Evolutionary conservation across 2,329 filamentous ascomycete genomes (phyloP), one percentile per base, ranked within the genome.

Genomic region (Talaromyces atroroseus): DNA sequence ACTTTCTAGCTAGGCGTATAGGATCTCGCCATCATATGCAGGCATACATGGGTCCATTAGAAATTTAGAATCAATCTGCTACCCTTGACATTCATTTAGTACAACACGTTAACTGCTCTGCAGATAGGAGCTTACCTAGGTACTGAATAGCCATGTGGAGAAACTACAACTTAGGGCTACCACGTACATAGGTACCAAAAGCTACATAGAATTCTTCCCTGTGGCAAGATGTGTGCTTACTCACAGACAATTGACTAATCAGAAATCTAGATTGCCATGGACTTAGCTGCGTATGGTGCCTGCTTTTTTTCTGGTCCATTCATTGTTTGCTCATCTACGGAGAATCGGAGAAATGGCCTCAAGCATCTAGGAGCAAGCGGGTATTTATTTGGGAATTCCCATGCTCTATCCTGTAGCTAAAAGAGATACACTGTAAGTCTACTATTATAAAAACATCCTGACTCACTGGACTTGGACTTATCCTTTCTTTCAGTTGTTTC

Each of bases 291-390:
- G 18, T 10, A 20, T 21, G n/a, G 40, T n/a, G 38, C 5, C 14
- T 18, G 4, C 16, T n/a, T 21, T 42, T 34, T 12, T 34, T 29
- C 26, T 5, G 29, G 10, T 12, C 29, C 29, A 20, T 42, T 21
- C n/a, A 18, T 45, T 51, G 24, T 46, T 20, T 52, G 26, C 20
- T 52, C 44, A 6, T 24, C 20, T 26, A 24, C 50, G 50, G 50
- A 52, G 50, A 52, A 52, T 52, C 50, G 50, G 50, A 52, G 50
- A 52, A 52, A 46, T 46, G 45, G 14, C 16, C 10, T 23, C 21
- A 18, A 24, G 24, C 6, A 34, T 8, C 6, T 34, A 34, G 29
- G 29, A 34, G 29, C 11, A 12, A 34, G 29, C 29, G 29, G 29
- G 11, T n/a, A n/a, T n/a, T n/a, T n/a, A n/a, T n/a, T n/a, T n/a